A percentile compares a stretch with the other conserved stretches of the same genome.
Conservation (phyloP, 2,329 filamentous ascomycete species). For the Orbilia brochopaga region DNA sequence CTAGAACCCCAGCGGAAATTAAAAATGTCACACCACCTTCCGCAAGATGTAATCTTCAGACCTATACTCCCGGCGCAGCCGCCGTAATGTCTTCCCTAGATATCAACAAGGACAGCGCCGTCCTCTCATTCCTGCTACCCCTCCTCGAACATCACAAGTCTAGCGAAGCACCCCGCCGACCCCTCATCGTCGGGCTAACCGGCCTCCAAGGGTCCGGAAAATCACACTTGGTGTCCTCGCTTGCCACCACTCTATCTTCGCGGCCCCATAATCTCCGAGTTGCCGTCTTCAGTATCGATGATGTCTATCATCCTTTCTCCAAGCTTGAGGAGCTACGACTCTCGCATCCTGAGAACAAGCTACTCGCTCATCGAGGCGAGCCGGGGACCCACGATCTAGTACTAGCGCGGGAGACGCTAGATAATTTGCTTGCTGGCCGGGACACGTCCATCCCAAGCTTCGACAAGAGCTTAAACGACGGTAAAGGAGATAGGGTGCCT, state of each 20-base stretch:
- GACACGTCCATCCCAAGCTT: conserved; percentile 71
- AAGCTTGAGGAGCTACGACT: conserved; percentile 71
- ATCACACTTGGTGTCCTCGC: conserved; percentile 77
- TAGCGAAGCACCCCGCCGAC: conserved; percentile 56
- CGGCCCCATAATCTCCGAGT: conserved; percentile 64
- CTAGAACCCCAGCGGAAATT: neutral
- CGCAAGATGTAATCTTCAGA: neutral
- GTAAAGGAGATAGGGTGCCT: conserved; percentile 75
- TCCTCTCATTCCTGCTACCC: conserved; percentile 15
- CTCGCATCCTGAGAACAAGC: conserved; percentile 72
- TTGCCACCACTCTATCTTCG: conserved; percentile 68
- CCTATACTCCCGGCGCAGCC: too few relatives aligned
- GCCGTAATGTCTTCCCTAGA: conserved; percentile 4
- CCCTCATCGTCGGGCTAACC: conserved; percentile 86
- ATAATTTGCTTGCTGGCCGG: conserved; percentile 56
- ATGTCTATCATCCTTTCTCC: conserved; percentile 79
- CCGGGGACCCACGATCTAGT: conserved; percentile 80
- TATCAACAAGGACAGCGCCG: conserved; percentile 15
- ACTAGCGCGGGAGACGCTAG: conserved; percentile 60
- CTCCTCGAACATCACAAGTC: conserved; percentile 21
- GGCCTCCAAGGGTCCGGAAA: conserved; percentile 92
- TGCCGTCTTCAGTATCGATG: conserved; percentile 81
- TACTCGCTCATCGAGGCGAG: conserved; percentile 81
- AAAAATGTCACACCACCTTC: neutral
- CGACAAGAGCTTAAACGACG: conserved; percentile 79